These are phyloP conservation scores for Suillus cothurnatus DNA, from an alignment of 768 basidiomycete species.

Conservation along the genomic window DNA sequence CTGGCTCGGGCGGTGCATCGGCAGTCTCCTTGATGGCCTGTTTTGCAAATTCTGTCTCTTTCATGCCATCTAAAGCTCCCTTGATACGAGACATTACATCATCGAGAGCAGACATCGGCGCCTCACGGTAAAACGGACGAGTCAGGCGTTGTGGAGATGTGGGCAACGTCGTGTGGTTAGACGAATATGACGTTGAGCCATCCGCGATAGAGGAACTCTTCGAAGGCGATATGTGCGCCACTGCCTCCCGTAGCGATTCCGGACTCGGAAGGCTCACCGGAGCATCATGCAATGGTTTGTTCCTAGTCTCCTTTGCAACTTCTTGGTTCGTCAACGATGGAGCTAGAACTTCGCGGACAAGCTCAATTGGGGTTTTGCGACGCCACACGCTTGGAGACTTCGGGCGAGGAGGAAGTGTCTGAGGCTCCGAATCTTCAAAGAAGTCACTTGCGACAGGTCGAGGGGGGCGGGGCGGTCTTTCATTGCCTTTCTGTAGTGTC, in stretches of 20 bases:
- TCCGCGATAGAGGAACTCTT: constrained; percentile 18
- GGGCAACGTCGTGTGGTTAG: constrained; percentile 20
- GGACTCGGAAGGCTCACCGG: background rate
- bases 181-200: constrained; percentile 14
- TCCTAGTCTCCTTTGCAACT: background rate
- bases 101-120: constrained; percentile 72
- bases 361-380: constrained; percentile 25
- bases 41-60: constrained; percentile 31
- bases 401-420: constrained; percentile 27
- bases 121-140: constrained; percentile 43
- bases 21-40: constrained; percentile 19
- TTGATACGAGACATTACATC: constrained; percentile 87
- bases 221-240: constrained; percentile 4
- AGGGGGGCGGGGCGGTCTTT: constrained; percentile 32
- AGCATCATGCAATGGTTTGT: background rate
- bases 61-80: constrained; percentile 74
- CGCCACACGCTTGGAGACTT: constrained; percentile 49
- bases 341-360: background rate
- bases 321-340: constrained; percentile 2
- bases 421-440: constrained; percentile 51
- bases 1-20: constrained; percentile 18
- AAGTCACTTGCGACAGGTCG: constrained; percentile 71
- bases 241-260: constrained; percentile 3
- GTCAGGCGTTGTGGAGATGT: constrained; percentile 24
- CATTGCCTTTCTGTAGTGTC: constrained; percentile 20